Evolutionary conservation across 2,329 filamentous ascomycete species (phyloP).

Genomic region (Talaromyces funiculosus): DNA sequence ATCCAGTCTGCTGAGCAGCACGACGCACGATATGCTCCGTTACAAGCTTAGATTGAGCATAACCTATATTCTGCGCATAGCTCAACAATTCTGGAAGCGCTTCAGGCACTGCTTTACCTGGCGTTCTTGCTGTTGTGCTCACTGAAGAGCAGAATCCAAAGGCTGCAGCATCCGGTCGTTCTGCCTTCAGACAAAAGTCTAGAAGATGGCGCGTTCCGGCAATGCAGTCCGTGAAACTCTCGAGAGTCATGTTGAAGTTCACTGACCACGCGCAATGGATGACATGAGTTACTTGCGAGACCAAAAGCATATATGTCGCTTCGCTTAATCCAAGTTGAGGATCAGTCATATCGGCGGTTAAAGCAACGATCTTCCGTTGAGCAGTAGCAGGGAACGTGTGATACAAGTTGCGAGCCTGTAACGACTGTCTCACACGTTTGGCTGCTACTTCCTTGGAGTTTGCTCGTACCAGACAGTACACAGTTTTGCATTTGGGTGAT

Average conservation of each 20-base stretch:
- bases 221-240: slow-evolving; percentile 51
- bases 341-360: not conserved
- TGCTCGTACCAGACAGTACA: not conserved
- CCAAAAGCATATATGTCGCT: slow-evolving; percentile 27
- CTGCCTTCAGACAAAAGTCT: slow-evolving; percentile 31
- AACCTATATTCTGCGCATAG: not conserved
- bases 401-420: not conserved
- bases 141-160: slow-evolving; percentile 51
- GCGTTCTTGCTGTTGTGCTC: slow-evolving; percentile 37
- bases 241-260: slow-evolving; percentile 56
- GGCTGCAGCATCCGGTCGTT: slow-evolving; percentile 23
- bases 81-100: slow-evolving; percentile 1
- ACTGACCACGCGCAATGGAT: slow-evolving; percentile 62
- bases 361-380: not conserved
- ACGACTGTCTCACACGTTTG: not conserved
- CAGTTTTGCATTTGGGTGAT: not conserved
- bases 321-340: not conserved
- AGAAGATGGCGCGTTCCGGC: slow-evolving; percentile 42
- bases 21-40: slow-evolving; percentile 25
- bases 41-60: not conserved
- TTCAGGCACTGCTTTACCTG: slow-evolving; percentile 31
- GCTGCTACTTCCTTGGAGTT: not conserved
- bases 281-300: slow-evolving; percentile 45
- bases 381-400: not conserved
- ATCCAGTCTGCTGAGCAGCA: slow-evolving; percentile 28